Evolutionary conservation across 2,329 filamentous ascomycete species (phyloP).

Genomic region (Alternaria sp.): DNA sequence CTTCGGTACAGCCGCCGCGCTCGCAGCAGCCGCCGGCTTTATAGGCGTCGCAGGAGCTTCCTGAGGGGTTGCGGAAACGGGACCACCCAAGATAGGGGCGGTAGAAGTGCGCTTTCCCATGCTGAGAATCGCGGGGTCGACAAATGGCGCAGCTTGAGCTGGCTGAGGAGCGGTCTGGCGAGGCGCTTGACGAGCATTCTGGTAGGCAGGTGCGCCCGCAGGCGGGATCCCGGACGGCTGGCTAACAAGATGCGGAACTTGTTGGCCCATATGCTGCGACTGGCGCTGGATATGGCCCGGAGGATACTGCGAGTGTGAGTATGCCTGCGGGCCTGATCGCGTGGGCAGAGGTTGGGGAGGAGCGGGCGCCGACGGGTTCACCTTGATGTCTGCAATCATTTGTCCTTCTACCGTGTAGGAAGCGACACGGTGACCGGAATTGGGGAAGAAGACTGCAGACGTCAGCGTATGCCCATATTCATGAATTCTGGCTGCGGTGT

Average conservation of each 20-base stretch:
- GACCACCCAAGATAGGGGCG: constrained; percentile 24
- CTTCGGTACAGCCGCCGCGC: constrained; percentile 43
- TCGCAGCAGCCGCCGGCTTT: constrained; percentile 46
- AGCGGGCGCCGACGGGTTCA: constrained; percentile 48
- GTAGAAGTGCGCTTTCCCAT: constrained; percentile 55
- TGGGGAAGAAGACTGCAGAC: constrained; percentile 60
- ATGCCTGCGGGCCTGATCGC: constrained; percentile 21
- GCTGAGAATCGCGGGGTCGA: constrained; percentile 85
- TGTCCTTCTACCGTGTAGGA: constrained; percentile 64
- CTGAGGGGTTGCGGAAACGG: constrained; percentile 33
- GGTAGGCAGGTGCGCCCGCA: not conserved
- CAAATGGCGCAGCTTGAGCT: constrained; percentile 57
- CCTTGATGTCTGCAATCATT: constrained; percentile 65
- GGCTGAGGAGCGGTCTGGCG: constrained; percentile 31
- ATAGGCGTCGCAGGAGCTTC: constrained; percentile 53
- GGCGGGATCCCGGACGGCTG: constrained; percentile 18
- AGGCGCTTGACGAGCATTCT: constrained; percentile 2
- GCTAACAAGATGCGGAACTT: constrained; percentile 17
- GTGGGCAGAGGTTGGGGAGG: constrained; percentile 21
- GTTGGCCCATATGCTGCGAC: constrained; percentile 6
- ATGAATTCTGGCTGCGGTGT: constrained; percentile 15
- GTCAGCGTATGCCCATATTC: constrained; percentile 2
- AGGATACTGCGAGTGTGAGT: constrained; percentile 31
- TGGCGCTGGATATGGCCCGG: constrained; percentile 18
- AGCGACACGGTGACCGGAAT: constrained; percentile 59